Percentiles rank a stretch among this genome's conserved stretches.
Conservation (phyloP, 257 asterid genomes). For the Nicotiana sylvestris region DNA sequence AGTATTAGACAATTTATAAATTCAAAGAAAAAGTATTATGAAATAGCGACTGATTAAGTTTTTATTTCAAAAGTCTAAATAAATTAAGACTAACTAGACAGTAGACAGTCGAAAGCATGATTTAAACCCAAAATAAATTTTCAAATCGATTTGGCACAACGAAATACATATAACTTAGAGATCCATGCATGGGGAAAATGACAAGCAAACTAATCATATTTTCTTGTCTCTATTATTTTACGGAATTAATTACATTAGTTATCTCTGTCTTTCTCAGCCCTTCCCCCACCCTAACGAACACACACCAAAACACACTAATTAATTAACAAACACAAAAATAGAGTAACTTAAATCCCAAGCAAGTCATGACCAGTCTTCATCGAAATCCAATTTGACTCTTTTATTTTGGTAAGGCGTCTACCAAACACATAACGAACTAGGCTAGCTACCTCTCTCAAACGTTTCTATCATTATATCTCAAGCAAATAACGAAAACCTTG, state of each 20-base stretch:
- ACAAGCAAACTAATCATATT: background rate
- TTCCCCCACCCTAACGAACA: background rate
- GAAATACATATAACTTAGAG: background rate
- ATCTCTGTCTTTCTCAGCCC: background rate
- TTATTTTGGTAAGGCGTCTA: background rate
- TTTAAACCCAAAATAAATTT: background rate
- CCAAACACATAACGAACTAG: conserved; percentile 9
- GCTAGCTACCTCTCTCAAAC: background rate
- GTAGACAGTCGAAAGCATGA: background rate
- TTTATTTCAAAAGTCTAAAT: background rate
- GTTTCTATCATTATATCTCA: background rate
- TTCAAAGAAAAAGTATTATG: background rate
- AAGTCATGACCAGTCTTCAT: background rate
- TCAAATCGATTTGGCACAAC: background rate
- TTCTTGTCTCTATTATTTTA: background rate
- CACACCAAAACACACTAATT: background rate
- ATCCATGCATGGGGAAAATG: background rate
- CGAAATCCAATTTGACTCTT: background rate
- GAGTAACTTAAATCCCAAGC: background rate
- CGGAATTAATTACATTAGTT: too few species aligned
- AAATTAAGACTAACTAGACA: background rate
- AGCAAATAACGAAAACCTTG: background rate
- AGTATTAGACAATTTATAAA: too few species aligned
- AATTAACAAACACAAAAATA: background rate
- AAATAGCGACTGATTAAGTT: too few species aligned